These are phyloP conservation scores for Collybia sp. DNA, from an alignment of 768 basidiomycete genomes.

Conservation along the genomic window DNA sequence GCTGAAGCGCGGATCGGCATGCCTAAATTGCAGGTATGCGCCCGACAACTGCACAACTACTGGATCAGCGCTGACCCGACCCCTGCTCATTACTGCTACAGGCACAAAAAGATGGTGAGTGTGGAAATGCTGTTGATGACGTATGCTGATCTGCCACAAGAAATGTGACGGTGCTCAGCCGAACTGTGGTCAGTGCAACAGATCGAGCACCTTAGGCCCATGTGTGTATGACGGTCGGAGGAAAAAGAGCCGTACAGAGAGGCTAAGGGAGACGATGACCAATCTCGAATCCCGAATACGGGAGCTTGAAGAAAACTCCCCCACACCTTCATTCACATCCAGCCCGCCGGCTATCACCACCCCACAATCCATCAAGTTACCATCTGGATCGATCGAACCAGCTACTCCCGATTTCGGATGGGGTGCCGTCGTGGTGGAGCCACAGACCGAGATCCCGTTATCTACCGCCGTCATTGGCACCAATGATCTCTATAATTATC, in stretches of 20 bases:
- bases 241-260: slow-evolving; percentile 55
- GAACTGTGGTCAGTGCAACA: slow-evolving; percentile 49
- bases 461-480: too few species aligned
- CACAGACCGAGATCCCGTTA: too few species aligned
- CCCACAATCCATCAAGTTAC: slow-evolving; percentile 41
- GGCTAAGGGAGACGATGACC: slow-evolving; percentile 51
- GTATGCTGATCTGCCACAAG: slow-evolving; percentile 21
- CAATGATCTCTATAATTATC: too few species aligned
- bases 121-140: background rate
- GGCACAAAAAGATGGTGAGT: slow-evolving; percentile 41
- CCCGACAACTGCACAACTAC: background rate
- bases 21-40: slow-evolving; percentile 39
- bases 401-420: too few species aligned
- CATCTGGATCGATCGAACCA: too few species aligned
- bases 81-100: slow-evolving; percentile 10
- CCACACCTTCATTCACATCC: background rate
- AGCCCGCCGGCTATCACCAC: slow-evolving; percentile 33
- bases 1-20: slow-evolving; percentile 16
- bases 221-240: slow-evolving; percentile 60
- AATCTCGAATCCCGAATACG: slow-evolving; percentile 48
- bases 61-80: background rate
- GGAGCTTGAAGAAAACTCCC: slow-evolving; percentile 42
- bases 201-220: slow-evolving; percentile 45
- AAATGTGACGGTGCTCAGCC: slow-evolving; percentile 60
- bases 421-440: too few species aligned